Percentiles rank a stretch among this genome's conserved stretches.
phyloP scores from a whole-genome alignment of 2,329 filamentous ascomycete genomes.

The Tolypocladium album region DNA sequence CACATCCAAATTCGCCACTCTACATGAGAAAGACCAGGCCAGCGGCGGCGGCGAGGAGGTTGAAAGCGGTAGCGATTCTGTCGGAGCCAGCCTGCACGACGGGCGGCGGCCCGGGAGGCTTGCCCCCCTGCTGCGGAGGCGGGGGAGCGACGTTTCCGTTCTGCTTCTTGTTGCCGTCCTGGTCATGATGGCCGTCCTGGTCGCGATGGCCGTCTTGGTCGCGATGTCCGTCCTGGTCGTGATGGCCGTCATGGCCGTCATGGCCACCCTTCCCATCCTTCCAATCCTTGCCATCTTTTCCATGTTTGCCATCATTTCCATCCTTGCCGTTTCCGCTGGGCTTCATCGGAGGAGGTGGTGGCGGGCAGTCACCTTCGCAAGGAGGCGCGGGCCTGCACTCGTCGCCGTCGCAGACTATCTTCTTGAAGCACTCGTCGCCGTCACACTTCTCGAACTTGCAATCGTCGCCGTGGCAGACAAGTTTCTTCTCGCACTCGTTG shows the following conservation, averaged over 20 bases:
- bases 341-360: neutral
- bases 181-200: no score
- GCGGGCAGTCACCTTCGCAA: constrained; percentile 8
- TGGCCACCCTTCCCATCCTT: no score
- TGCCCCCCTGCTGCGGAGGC: neutral
- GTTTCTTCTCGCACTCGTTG: constrained; percentile 20
- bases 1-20: neutral
- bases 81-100: constrained; percentile 9
- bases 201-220: no score
- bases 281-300: neutral
- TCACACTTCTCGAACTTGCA: constrained; percentile 19
- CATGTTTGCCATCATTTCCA: no score
- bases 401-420: constrained; percentile 14
- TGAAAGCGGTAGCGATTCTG: constrained; percentile 7
- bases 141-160: neutral
- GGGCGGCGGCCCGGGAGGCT: neutral
- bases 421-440: constrained; percentile 17
- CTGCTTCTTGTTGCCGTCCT: neutral
- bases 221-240: no score
- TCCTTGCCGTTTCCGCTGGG: neutral
- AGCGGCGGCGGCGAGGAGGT: constrained; percentile 11
- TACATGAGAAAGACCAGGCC: constrained; percentile 13
- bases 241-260: no score
- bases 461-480: constrained; percentile 18
- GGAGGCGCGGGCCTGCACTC: constrained; percentile 13